Evolutionary conservation across 495 filamentous ascomycete genomes (phyloP).

Genomic region (Penicillium cinerascens): DNA sequence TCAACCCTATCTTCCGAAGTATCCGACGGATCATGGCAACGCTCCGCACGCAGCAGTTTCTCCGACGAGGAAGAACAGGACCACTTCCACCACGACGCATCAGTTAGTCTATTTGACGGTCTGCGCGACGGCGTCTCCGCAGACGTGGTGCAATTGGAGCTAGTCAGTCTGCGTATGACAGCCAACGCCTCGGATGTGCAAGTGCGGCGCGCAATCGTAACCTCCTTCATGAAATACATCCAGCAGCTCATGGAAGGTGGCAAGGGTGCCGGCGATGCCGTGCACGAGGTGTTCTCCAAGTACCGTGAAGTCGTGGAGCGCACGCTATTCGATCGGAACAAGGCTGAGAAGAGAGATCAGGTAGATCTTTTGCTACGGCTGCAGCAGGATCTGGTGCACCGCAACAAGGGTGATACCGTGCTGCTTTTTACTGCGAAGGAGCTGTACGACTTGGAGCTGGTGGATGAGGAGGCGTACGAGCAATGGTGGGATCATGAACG

Average conservation of each 20-base stretch:
- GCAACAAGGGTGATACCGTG: conserved; percentile 58
- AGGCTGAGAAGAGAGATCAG: conserved; percentile 65
- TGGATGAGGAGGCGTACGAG: conserved; percentile 85
- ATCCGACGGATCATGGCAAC: conserved; percentile 43
- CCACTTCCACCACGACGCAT: conserved; percentile 84
- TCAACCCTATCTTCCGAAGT: conserved; percentile 62
- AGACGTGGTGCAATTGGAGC: conserved; percentile 85
- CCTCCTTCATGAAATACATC: conserved; percentile 79
- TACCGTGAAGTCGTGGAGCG: conserved; percentile 58
- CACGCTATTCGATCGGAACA: conserved; percentile 55
- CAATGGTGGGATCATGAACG: conserved; percentile 81
- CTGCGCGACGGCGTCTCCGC: conserved; percentile 69
- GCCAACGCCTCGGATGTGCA: conserved; percentile 85
- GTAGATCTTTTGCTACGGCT: conserved; percentile 77
- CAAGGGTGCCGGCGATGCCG: conserved; percentile 59
- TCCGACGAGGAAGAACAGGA: conserved; percentile 60
- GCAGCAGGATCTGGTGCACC: conserved; percentile 71
- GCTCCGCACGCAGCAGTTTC: conserved; percentile 50
- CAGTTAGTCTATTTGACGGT: conserved; percentile 76
- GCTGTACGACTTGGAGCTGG: conserved; percentile 76
- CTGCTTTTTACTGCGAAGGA: conserved; percentile 73
- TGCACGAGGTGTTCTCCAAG: conserved; percentile 54
- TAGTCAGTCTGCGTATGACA: conserved; percentile 82
- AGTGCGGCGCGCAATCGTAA: conserved; percentile 79
- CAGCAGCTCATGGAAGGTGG: conserved; percentile 64